These are phyloP conservation scores for Cladophialophora exuberans DNA, from an alignment of 2,329 filamentous ascomycete species.

Conservation along the genomic window DNA sequence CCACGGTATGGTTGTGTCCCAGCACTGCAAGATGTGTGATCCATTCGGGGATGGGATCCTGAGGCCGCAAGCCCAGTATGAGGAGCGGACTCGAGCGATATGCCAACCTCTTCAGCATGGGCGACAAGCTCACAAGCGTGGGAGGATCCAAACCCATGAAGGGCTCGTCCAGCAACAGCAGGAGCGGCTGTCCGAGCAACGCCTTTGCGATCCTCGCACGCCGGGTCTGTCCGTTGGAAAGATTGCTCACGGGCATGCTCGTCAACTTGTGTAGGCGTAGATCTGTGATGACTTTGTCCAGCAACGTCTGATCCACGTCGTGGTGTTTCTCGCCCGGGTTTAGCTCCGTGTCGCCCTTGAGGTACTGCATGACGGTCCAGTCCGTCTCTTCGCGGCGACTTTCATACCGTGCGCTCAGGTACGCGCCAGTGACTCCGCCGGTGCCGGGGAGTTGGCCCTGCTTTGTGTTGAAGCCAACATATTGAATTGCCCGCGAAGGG, in stretches of 20 bases:
- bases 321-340: conserved; percentile 58
- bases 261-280: conserved; percentile 71
- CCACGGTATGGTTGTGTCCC: conserved; percentile 67
- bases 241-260: conserved; percentile 80
- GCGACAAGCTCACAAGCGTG: conserved; percentile 72
- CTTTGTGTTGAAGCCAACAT: conserved; percentile 87
- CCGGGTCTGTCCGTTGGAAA: conserved; percentile 92
- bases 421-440: conserved; percentile 65
- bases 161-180: conserved; percentile 86
- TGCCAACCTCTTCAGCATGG: conserved; percentile 70
- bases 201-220: conserved; percentile 87
- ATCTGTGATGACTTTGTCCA: conserved; percentile 69
- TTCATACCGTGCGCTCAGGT: conserved; percentile 89
- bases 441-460: conserved; percentile 56
- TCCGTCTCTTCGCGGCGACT: conserved; percentile 83
- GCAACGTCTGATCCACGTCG: conserved; percentile 36
- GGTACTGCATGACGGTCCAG: conserved; percentile 79
- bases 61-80: conserved; percentile 76
- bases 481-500: conserved; percentile 72
- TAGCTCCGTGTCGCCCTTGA: conserved; percentile 79
- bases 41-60: conserved; percentile 88
- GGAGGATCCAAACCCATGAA: conserved; percentile 93
- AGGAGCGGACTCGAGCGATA: conserved; percentile 69
- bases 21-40: conserved; percentile 81
- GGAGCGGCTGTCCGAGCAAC: conserved; percentile 74